Base-by-base conservation (phyloP, 2,329 filamentous ascomycete species). In the Venturia oleaginea region DNA sequence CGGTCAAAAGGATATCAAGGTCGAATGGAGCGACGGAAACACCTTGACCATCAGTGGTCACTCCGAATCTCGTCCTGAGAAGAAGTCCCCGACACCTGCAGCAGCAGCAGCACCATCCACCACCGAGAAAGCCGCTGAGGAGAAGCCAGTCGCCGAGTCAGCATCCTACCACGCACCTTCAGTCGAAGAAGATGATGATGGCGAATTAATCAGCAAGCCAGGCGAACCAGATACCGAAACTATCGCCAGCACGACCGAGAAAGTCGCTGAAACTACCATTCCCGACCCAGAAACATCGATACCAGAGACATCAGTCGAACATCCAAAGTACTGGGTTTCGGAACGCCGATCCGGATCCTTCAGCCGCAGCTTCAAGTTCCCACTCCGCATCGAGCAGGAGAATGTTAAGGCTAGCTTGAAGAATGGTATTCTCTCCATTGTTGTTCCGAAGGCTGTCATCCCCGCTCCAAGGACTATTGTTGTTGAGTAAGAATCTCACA, bases 11-110 rank as follows among this genome's bases (percentile, higher is more conserved):
- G 80, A 92, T 71, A 79, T 94, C 71, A 79, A 83, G 72, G 89
- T 93, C 72, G 89, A 93, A 72, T 93, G 92, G 80, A 86, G 85
- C 65, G 89, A 93, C 72, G 80, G 83, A 51, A 86, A 90, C 77
- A 92, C 88, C 19, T 78, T 93, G 54, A 81, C 85, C 67, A 80
- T 94, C 73, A 84, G 84, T 65, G 90, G 90, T 71, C 84, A 81
- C 68, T 82, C 85, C 64, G 89, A 92, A 76, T 84, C 86, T 68
- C 78, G 78, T 68, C 83, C 84, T 75, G 83, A 84, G 66, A 76
- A 84, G 46, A 83, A 83, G 65, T 77, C 80, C 2, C 75, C 82
- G 38, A 3, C 59, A 15, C 59, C 5, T 15, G 51, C 55, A 34
- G 6, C 30, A 3, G 57, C 32, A 13, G 3, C 57, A 40, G 19